Conservation (phyloP, 2,329 filamentous ascomycete species). For the Trichoderma sp. region DNA sequence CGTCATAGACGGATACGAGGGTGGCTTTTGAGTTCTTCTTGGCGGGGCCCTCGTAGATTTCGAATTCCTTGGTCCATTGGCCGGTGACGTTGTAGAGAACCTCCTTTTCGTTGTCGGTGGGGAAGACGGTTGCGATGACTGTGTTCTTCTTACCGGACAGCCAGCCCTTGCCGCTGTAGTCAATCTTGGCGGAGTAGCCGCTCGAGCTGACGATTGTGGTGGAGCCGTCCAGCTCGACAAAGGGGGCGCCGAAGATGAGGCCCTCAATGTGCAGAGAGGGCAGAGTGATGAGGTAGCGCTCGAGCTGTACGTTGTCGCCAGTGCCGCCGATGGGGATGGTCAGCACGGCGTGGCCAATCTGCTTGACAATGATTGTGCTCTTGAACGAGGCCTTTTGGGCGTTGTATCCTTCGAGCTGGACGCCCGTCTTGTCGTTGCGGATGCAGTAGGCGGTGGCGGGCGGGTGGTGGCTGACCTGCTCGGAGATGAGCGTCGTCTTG, state of each 20-base stretch:
- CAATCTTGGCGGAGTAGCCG: conserved; percentile 86
- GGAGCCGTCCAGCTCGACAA: conserved; percentile 84
- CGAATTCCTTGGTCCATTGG: conserved; percentile 86
- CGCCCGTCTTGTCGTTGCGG: conserved; percentile 80
- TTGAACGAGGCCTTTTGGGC: conserved; percentile 95
- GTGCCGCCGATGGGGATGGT: conserved; percentile 61
- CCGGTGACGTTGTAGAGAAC: conserved; percentile 81
- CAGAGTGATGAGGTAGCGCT: conserved; percentile 88
- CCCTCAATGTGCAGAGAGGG: conserved; percentile 93
- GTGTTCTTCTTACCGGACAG: conserved; percentile 94
- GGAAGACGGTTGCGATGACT: conserved; percentile 75
- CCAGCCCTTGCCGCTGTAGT: conserved; percentile 94
- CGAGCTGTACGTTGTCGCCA: conserved; percentile 46
- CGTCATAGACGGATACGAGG: conserved; percentile 64
- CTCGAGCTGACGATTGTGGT: conserved; percentile 86
- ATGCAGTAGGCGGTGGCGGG: conserved; percentile 95
- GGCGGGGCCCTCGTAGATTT: conserved; percentile 68
- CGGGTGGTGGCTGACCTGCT: conserved; percentile 94
- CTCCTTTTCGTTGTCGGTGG: conserved; percentile 71
- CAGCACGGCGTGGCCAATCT: conserved; percentile 85
- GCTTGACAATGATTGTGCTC: conserved; percentile 91
- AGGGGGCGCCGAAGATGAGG: conserved; percentile 82
- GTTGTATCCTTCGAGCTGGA: conserved; percentile 85
- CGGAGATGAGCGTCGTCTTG: conserved; percentile 83
- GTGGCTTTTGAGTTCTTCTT: conserved; percentile 55